These are phyloP conservation scores for Beauveria asiatica DNA, from an alignment of 2,329 filamentous ascomycete species.

Conservation along the genomic window DNA sequence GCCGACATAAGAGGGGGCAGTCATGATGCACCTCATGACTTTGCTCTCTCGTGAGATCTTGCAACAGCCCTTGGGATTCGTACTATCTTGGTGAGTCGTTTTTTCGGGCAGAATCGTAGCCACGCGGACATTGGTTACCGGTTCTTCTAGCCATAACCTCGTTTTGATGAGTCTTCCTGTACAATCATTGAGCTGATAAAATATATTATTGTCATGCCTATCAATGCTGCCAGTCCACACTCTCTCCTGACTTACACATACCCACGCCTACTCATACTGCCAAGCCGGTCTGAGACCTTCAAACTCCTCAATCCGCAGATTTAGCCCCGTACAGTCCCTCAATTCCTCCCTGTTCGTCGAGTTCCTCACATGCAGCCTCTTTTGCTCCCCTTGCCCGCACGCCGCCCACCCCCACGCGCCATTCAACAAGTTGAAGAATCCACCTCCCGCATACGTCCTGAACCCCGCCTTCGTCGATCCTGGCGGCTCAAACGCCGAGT, in stretches of 20 bases:
- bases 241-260: background rate
- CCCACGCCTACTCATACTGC: slow-evolving; percentile 7
- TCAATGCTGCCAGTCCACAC: too few species aligned
- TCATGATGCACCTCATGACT: too few species aligned
- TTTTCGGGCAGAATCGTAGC: too few species aligned
- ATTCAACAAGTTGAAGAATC: slow-evolving; percentile 21
- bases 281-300: slow-evolving; percentile 3
- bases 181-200: too few species aligned
- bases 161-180: too few species aligned
- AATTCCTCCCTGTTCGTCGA: slow-evolving; percentile 3
- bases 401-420: slow-evolving; percentile 9
- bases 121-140: too few species aligned
- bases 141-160: too few species aligned
- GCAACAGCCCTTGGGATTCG: too few species aligned
- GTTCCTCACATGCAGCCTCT: slow-evolving; percentile 7
- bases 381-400: background rate
- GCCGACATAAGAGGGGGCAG: too few species aligned
- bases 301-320: background rate
- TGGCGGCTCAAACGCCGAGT: slow-evolving; percentile 22
- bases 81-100: too few species aligned
- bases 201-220: too few species aligned
- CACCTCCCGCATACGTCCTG: slow-evolving; percentile 22
- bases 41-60: too few species aligned
- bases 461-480: slow-evolving; percentile 21
- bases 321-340: slow-evolving; percentile 6